Base-by-base conservation (phyloP, 306 rosid genomes). In the Cercis canadensis region DNA sequence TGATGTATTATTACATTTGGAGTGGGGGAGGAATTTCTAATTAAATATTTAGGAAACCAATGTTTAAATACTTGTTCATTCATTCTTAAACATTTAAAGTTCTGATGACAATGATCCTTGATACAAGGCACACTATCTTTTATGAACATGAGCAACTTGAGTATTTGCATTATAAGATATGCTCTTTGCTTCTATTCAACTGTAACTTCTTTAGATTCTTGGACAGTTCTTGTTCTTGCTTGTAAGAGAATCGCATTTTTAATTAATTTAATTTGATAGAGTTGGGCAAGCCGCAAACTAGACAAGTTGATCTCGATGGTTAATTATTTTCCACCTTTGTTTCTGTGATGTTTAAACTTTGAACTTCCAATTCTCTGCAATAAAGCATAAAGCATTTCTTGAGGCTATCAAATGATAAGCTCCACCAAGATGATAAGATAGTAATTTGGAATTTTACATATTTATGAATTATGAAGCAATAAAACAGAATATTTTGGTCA, bases 31-130 rank as follows among this genome's bases (percentile, higher is more conserved):
- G 32, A 40, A 66, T 39, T 57, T 74, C 31, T 44, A 52, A 52
- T 70, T 24, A 63, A 59, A 47, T 71, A 73, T n/a, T 50, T 19
- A 31, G 72, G 19, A 63, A 50, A 59, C 63, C 67, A 17, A 62
- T 6, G 6, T 52, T 47, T 36, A 57, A 57, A 29, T 9, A 32
- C 52, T 46, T 58, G 44, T 37, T 67, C 49, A 15, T 73, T 73
- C 52, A 50, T 59, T 65, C 47, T 51, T 52, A 10, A 44, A 15
- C 29, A 31, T 11, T 58, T 37, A 1, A 37, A 6, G 4, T 9
- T 6, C 7, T 40, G 29, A 53, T 69, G 36, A 12, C 39, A 15
- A 43, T 39, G 36, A 24, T 36, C 53, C 43, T 37, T 40, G 29
- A 54, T 62, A 60, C 21, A 65, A 57, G 54, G 34, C 12, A 24